phyloP scores from a whole-genome alignment of 768 basidiomycete species.

The Daedaleopsis nitida region DNA sequence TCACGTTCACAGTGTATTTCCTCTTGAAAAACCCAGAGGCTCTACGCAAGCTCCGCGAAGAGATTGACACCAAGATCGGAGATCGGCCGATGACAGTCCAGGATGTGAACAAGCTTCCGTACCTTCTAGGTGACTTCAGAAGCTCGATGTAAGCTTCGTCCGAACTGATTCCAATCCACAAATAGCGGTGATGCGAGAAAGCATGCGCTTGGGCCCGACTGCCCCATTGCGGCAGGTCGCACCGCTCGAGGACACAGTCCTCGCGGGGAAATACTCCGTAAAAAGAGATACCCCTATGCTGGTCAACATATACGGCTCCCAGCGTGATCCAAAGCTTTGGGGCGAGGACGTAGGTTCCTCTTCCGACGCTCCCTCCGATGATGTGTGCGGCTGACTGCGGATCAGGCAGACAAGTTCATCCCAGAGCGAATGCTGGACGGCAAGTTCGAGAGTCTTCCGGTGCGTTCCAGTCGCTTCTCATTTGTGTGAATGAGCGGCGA shows the following conservation, averaged over 20 bases:
- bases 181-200: constrained; percentile 42
- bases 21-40: constrained; percentile 45
- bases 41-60: constrained; percentile 45
- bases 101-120: constrained; percentile 45
- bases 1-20: constrained; percentile 46
- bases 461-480: background rate
- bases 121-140: constrained; percentile 37
- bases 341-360: constrained; percentile 45
- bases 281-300: constrained; percentile 32
- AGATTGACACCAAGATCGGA: constrained; percentile 48
- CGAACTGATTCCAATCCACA: no score
- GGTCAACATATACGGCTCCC: constrained; percentile 34
- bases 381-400: background rate
- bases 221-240: constrained; percentile 38
- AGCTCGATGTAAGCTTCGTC: background rate
- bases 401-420: constrained; percentile 38
- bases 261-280: constrained; percentile 45
- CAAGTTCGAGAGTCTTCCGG: constrained; percentile 48
- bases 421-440: constrained; percentile 54
- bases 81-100: constrained; percentile 38
- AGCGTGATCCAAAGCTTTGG: constrained; percentile 45
- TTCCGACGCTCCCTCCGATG: background rate
- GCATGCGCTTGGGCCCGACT: constrained; percentile 39
- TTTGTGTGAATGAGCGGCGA: background rate
- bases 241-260: constrained; percentile 38